Percentiles rank a stretch among this genome's conserved stretches.
Conservation (phyloP, 116 monocot species). For the Posidonia oceanica region DNA sequence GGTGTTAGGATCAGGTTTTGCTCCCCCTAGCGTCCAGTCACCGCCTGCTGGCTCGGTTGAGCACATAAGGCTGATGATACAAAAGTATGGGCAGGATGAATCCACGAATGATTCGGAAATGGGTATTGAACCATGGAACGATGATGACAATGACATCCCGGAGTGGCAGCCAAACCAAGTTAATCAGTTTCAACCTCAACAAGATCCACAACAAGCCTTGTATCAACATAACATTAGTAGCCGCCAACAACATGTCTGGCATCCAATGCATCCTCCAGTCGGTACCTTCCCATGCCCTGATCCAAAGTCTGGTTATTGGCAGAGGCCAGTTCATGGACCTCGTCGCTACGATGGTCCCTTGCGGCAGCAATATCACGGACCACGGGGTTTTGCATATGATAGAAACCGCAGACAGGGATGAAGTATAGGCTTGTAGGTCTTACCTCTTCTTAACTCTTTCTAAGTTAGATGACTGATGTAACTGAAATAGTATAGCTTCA, state of each 20-base stretch:
- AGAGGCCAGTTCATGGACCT: not conserved
- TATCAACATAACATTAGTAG: not conserved
- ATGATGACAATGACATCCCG: slow-evolving; percentile 64
- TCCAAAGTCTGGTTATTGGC: not conserved
- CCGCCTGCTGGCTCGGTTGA: slow-evolving; percentile 17
- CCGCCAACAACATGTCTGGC: too few species aligned
- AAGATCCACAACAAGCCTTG: not conserved
- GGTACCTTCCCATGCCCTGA: not conserved
- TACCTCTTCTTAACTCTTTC: too few species aligned
- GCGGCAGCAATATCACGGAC: not conserved
- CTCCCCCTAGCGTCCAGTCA: not conserved
- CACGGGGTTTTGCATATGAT: too few species aligned
- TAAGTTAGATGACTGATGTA: too few species aligned
- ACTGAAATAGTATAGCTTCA: too few species aligned
- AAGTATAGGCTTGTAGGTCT: too few species aligned
- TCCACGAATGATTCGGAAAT: slow-evolving; percentile 5
- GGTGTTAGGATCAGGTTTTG: not conserved
- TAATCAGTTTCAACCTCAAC: slow-evolving; percentile 4
- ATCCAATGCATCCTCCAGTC: not conserved
- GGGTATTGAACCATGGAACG: slow-evolving; percentile 33
- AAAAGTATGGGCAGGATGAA: slow-evolving; percentile 60
- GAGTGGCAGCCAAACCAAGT: slow-evolving; percentile 52
- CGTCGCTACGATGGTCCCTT: not conserved
- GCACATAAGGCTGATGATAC: slow-evolving; percentile 61
- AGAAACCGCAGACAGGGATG: too few species aligned